Conservation (phyloP, 1,284 basidiomycete species). For the Cystobasidium sp. region DNA sequence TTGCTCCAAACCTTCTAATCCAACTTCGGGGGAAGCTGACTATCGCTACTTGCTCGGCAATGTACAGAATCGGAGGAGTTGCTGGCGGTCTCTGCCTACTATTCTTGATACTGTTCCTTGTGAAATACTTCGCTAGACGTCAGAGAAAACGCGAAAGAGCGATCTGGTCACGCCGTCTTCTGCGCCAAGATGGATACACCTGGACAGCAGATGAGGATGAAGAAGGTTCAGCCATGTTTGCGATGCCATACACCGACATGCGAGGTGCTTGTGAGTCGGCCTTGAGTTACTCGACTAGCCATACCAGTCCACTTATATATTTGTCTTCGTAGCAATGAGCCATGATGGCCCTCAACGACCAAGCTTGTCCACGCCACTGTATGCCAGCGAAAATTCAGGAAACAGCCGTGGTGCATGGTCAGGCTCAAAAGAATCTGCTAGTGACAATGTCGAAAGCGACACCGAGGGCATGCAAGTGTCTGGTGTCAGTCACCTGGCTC, state of each 20-base stretch:
- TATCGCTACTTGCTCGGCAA: neutral
- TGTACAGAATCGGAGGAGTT: slow-evolving; percentile 30
- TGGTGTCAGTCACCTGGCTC: slow-evolving; percentile 31
- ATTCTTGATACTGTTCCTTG: slow-evolving; percentile 28
- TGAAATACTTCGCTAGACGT: slow-evolving; percentile 37
- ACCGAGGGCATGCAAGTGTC: slow-evolving; percentile 41
- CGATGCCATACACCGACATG: slow-evolving; percentile 32
- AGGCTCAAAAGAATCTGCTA: slow-evolving; percentile 10
- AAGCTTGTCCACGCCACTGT: neutral
- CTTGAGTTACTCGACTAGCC: neutral
- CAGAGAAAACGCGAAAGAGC: slow-evolving; percentile 22
- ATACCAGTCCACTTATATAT: neutral
- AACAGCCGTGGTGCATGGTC: slow-evolving; percentile 6
- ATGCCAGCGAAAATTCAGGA: slow-evolving; percentile 1
- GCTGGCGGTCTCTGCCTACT: slow-evolving; percentile 27
- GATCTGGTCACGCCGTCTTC: neutral
- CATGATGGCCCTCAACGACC: slow-evolving; percentile 7
- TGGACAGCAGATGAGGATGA: slow-evolving; percentile 33
- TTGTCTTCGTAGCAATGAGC: neutral
- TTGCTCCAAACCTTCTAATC: no score
- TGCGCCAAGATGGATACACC: slow-evolving; percentile 16
- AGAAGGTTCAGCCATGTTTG: slow-evolving; percentile 21
- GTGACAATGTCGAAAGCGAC: slow-evolving; percentile 35
- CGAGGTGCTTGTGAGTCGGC: neutral
- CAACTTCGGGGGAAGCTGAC: neutral